These are phyloP conservation scores for Iberis pinnata DNA, from an alignment of 345 rosid species.

Conservation along the genomic window DNA sequence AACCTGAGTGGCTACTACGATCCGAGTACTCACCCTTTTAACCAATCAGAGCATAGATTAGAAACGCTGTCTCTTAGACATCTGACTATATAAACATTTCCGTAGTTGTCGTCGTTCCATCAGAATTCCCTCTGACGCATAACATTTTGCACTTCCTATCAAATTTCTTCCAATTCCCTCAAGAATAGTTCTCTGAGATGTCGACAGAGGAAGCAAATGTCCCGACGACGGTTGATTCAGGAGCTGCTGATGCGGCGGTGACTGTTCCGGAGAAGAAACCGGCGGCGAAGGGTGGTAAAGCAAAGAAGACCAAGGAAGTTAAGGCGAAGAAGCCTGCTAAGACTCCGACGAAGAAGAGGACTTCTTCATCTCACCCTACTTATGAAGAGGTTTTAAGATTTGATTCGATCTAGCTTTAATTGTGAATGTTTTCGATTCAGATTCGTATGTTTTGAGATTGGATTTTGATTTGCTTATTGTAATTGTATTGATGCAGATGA, in stretches of 20 bases:
- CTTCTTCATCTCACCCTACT: conserved; percentile 48
- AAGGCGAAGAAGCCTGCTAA: conserved; percentile 38
- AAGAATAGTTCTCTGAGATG: conserved; percentile 8
- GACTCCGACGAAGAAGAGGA: conserved; percentile 39
- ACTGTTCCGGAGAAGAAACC: conserved; percentile 33
- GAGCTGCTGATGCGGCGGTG: conserved; percentile 28
- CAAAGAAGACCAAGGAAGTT: conserved; percentile 46
- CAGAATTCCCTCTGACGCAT: conserved; percentile 16
- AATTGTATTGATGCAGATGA: conserved; percentile 44
- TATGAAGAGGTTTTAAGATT: conserved; percentile 47
- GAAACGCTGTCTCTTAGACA: conserved; percentile 30
- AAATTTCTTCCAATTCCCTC: neutral
- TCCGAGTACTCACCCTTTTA: conserved; percentile 36
- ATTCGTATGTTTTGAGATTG: neutral
- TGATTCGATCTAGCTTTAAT: neutral
- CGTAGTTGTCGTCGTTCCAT: conserved; percentile 22
- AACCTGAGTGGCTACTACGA: conserved; percentile 35
- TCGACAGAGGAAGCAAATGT: conserved; percentile 25
- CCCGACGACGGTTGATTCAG: conserved; percentile 38
- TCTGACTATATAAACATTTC: conserved; percentile 52
- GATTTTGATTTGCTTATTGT: neutral
- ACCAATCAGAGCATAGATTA: conserved; percentile 49
- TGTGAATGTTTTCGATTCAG: neutral
- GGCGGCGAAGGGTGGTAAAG: conserved; percentile 30
- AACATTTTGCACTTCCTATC: neutral